These are phyloP conservation scores for Agrocybe pediades DNA, from an alignment of 768 basidiomycete genomes.

Conservation along the genomic window DNA sequence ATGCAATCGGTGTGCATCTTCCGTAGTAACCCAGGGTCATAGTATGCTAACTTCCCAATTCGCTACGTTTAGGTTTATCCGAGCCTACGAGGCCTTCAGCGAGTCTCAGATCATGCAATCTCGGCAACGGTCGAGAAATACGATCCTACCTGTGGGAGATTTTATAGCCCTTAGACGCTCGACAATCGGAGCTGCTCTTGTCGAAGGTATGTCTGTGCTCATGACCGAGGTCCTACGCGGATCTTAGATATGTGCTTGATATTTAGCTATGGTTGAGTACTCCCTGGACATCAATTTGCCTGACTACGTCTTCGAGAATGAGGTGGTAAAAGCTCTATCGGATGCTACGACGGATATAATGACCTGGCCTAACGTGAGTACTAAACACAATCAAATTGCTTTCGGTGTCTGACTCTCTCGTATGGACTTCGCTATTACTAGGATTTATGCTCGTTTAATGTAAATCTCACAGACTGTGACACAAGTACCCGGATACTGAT, in stretches of 20 bases:
- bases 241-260: too few relatives aligned
- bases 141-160: constrained; percentile 4
- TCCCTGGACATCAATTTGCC: constrained; percentile 15
- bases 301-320: constrained; percentile 12
- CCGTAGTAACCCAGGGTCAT: background rate
- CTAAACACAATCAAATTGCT: background rate
- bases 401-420: background rate
- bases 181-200: constrained; percentile 13
- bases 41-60: background rate
- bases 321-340: constrained; percentile 10
- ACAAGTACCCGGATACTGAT: background rate
- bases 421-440: background rate
- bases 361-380: constrained; percentile 12
- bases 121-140: constrained; percentile 2
- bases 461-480: background rate
- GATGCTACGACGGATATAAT: constrained; percentile 11
- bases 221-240: background rate
- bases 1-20: background rate
- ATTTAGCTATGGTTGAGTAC: constrained; percentile 12
- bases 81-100: constrained; percentile 8
- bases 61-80: constrained; percentile 1
- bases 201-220: background rate
- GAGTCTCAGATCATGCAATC: constrained; percentile 12
- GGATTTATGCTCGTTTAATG: constrained; percentile 27
- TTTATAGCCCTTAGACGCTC: constrained; percentile 5